Conservation (phyloP, 805 yeast genomes). For the Myxozyma melibiosi region DNA sequence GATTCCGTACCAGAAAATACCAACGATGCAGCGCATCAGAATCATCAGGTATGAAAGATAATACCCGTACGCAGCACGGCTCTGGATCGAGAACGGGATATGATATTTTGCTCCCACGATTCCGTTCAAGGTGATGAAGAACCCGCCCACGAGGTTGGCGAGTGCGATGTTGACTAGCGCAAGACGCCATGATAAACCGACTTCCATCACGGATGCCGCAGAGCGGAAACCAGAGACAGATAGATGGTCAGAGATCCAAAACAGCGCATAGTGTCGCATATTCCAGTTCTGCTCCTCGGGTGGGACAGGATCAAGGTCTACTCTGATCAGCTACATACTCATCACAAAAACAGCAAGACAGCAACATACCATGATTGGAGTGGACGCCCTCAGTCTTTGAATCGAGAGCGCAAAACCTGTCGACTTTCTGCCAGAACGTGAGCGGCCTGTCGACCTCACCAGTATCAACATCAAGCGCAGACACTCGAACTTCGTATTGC, state of each 20-base stretch:
- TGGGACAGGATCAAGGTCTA: conserved; percentile 29
- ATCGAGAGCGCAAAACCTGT: conserved; percentile 20
- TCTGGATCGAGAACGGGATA: conserved; percentile 52
- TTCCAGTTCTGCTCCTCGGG: conserved; percentile 51
- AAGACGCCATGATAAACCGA: conserved; percentile 50
- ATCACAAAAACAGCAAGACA: not conserved
- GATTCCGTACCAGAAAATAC: conserved; percentile 53
- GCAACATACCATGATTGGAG: conserved; percentile 23
- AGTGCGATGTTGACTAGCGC: conserved; percentile 50
- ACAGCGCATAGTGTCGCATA: conserved; percentile 44
- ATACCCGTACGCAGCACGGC: conserved; percentile 52
- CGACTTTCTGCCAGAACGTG: conserved; percentile 8
- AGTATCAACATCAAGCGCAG: not conserved
- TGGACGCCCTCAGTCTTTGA: conserved; percentile 20
- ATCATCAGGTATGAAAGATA: conserved; percentile 50
- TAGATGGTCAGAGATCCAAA: conserved; percentile 36
- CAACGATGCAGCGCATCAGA: conserved; percentile 60
- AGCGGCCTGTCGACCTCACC: not conserved
- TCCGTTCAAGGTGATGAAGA: conserved; percentile 49
- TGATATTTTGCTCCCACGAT: conserved; percentile 54
- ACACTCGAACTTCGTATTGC: not conserved
- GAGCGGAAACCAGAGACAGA: conserved; percentile 49
- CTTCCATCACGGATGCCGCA: conserved; percentile 48
- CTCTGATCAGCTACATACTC: not conserved
- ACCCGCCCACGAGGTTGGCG: conserved; percentile 48